Evolutionary conservation across 495 filamentous ascomycete species (phyloP).

Genomic region (Rusavskia elegans): DNA sequence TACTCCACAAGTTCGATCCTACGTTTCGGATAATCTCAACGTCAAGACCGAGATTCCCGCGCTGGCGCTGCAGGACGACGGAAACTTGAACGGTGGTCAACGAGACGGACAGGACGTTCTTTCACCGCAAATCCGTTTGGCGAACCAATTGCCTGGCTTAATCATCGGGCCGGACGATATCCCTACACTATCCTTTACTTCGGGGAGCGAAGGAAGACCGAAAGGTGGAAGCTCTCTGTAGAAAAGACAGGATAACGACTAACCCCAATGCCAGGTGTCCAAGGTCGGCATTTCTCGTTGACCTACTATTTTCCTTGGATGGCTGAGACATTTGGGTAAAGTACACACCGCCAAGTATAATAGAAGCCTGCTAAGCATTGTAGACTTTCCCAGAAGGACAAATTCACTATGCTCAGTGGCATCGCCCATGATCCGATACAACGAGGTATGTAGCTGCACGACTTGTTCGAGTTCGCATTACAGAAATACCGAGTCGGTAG

Average conservation of each 20-base stretch:
- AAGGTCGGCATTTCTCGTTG: conserved; percentile 74
- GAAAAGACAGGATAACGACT: no score
- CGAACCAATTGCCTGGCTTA: conserved; percentile 46
- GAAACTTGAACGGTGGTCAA: conserved; percentile 53
- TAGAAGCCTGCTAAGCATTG: no score
- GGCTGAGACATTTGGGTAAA: conserved; percentile 51
- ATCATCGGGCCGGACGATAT: conserved; percentile 81
- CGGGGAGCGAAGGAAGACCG: conserved; percentile 67
- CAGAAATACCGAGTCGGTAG: no score
- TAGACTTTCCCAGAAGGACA: conserved; percentile 47
- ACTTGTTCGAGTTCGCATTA: no score
- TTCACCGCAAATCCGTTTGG: conserved; percentile 31
- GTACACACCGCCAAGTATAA: no score
- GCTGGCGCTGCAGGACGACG: conserved; percentile 57
- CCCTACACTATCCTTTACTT: conserved; percentile 74
- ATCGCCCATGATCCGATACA: conserved; percentile 88
- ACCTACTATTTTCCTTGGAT: conserved; percentile 91
- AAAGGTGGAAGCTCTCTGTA: conserved; percentile 30
- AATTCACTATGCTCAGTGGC: conserved; percentile 73
- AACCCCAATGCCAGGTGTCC: conserved; percentile 30
- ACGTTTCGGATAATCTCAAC: conserved; percentile 56
- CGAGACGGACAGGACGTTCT: conserved; percentile 53
- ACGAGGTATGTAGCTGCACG: conserved; percentile 15
- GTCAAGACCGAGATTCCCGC: conserved; percentile 66
- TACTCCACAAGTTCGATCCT: conserved; percentile 51